Conservation (phyloP, 495 filamentous ascomycete species). For the Daldinia vernicosa region DNA sequence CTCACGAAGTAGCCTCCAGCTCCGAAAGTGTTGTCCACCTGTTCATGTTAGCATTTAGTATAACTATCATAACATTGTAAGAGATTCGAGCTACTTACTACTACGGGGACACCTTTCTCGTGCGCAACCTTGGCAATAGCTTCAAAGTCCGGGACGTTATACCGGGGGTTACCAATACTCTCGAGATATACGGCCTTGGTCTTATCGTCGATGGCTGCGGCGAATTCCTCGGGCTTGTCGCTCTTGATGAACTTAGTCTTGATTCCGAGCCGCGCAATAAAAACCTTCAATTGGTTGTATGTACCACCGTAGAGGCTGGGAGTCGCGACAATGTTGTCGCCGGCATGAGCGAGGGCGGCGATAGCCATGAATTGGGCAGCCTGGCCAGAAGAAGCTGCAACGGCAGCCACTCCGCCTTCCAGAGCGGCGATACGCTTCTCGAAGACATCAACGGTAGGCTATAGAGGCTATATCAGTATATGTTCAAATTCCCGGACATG, state of each 20-base stretch:
- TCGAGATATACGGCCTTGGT: conserved; percentile 98
- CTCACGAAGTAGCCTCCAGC: conserved; percentile 91
- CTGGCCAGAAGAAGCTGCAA: conserved; percentile 91
- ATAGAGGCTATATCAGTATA: conserved; percentile 20
- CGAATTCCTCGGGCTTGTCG: conserved; percentile 84
- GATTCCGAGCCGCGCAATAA: conserved; percentile 87
- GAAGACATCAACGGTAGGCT: conserved; percentile 97
- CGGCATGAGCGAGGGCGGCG: conserved; percentile 79
- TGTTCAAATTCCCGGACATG: not conserved
- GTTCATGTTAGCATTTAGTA: conserved; percentile 15
- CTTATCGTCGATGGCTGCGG: conserved; percentile 87
- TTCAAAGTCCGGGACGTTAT: conserved; percentile 93
- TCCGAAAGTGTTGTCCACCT: conserved; percentile 97
- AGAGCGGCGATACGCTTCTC: conserved; percentile 97
- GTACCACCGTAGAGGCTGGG: conserved; percentile 96
- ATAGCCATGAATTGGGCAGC: conserved; percentile 95
- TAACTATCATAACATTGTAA: not conserved
- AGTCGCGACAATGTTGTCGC: conserved; percentile 96
- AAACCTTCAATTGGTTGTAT: conserved; percentile 98
- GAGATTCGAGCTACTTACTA: conserved; percentile 64
- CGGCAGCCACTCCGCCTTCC: conserved; percentile 90
- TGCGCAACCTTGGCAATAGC: conserved; percentile 82
- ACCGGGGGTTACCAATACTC: conserved; percentile 93
- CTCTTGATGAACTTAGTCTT: conserved; percentile 88
- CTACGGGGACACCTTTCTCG: conserved; percentile 81